phyloP scores from a whole-genome alignment of 2,329 filamentous ascomycete genomes.

The Phialophora verrucosa region DNA sequence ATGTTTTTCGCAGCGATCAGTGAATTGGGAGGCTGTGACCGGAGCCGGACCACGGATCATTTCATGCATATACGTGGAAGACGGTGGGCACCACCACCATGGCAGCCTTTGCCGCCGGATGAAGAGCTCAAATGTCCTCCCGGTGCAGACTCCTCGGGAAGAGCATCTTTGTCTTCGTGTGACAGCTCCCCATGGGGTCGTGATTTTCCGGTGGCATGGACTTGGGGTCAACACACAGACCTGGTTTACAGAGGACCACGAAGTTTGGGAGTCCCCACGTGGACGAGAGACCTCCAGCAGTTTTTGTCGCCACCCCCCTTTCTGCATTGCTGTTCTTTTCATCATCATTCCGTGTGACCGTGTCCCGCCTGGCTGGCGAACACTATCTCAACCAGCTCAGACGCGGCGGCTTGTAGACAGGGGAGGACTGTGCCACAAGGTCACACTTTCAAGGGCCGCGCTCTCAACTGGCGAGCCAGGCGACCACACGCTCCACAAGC shows the following conservation, averaged over 20 bases:
- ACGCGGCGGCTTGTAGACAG: background rate
- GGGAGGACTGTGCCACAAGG: background rate
- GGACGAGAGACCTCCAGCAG: background rate
- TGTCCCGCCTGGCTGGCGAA: slow-evolving; percentile 1
- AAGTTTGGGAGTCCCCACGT: background rate
- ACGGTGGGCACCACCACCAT: background rate
- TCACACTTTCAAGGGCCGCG: background rate
- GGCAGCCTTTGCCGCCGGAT: background rate
- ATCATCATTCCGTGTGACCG: background rate
- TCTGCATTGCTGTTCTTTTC: background rate
- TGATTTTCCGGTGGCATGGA: slow-evolving; percentile 2
- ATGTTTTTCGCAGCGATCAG: too few species aligned
- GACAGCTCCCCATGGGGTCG: background rate
- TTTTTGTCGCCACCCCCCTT: background rate
- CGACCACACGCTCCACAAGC: background rate
- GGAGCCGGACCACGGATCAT: background rate
- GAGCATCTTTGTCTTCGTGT: slow-evolving; percentile 6
- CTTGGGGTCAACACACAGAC: background rate
- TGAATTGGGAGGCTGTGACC: too few species aligned
- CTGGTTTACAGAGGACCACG: slow-evolving; percentile 4
- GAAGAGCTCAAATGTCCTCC: background rate
- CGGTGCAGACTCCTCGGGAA: background rate
- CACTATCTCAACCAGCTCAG: slow-evolving; percentile 1
- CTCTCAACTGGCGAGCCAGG: background rate
- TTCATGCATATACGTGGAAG: slow-evolving; percentile 3